A percentile compares a stretch with the other conserved stretches of the same genome.
These are phyloP conservation scores for Acanthochlamys bracteata DNA, from an alignment of 106 monocot species.

Conservation along the genomic window DNA sequence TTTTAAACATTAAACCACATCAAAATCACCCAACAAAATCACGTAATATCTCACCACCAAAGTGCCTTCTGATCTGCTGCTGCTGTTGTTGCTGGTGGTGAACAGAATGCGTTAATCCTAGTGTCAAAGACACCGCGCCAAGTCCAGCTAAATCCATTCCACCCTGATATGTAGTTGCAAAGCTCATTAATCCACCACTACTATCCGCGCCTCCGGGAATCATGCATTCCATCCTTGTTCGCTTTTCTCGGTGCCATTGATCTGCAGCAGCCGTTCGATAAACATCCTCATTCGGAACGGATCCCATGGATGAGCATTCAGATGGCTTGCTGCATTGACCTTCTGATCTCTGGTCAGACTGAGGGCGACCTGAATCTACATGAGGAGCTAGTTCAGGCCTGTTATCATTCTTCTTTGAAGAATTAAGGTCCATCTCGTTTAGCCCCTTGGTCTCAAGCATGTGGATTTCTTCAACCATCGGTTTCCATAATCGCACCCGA, in stretches of 20 bases:
- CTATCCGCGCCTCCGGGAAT: slow-evolving; percentile 1
- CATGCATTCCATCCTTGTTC: slow-evolving; percentile 27
- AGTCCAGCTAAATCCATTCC: slow-evolving; percentile 35
- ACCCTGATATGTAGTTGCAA: slow-evolving; percentile 10
- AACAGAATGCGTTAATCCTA: slow-evolving; percentile 21
- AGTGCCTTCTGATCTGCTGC: slow-evolving; percentile 30
- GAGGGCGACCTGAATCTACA: background rate
- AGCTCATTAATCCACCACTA: slow-evolving; percentile 11
- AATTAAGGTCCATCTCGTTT: slow-evolving; percentile 27
- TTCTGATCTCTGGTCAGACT: slow-evolving; percentile 5
- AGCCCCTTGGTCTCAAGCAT: slow-evolving; percentile 42
- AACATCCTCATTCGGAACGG: background rate
- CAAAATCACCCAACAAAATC: slow-evolving; percentile 30
- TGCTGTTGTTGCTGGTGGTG: slow-evolving; percentile 29
- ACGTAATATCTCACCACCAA: slow-evolving; percentile 29
- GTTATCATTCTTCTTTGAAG: slow-evolving; percentile 9
- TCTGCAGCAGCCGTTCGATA: background rate
- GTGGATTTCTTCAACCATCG: slow-evolving; percentile 62
- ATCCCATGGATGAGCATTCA: slow-evolving; percentile 11
- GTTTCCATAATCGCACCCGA: slow-evolving; percentile 48
- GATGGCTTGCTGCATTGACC: slow-evolving; percentile 14
- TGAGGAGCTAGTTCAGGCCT: slow-evolving; percentile 1
- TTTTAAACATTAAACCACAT: no score
- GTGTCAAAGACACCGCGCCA: slow-evolving; percentile 36
- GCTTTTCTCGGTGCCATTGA: slow-evolving; percentile 38